These are phyloP conservation scores for Trametes meyenii DNA, from an alignment of 768 basidiomycete genomes.

Conservation along the genomic window DNA sequence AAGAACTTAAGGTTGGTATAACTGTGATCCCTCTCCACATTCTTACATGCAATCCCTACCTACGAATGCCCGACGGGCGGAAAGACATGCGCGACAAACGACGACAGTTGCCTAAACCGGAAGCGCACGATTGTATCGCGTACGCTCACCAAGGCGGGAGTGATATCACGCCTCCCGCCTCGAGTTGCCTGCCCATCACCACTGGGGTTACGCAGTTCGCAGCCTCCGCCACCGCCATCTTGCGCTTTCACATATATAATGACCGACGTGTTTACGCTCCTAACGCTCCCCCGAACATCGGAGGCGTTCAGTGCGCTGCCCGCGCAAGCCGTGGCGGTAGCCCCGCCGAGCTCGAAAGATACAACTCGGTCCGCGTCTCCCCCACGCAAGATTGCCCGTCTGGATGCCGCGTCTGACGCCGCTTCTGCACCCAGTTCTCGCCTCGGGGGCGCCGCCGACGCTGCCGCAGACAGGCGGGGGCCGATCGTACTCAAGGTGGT, in stretches of 20 bases:
- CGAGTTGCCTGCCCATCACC: no score
- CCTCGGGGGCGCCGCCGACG: constrained; percentile 23
- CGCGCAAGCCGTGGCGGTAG: constrained; percentile 11
- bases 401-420: constrained; percentile 68
- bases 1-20: no score
- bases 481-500: constrained; percentile 52
- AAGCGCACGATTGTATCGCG: constrained; percentile 10
- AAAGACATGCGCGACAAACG: background rate
- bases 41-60: background rate
- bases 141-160: background rate
- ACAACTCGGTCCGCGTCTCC: constrained; percentile 52
- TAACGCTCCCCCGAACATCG: constrained; percentile 29
- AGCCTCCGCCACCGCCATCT: background rate
- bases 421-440: constrained; percentile 61
- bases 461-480: constrained; percentile 28
- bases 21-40: background rate
- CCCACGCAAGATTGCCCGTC: constrained; percentile 68
- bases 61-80: background rate
- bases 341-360: constrained; percentile 28
- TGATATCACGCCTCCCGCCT: constrained; percentile 8
- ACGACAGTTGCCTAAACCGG: constrained; percentile 9
- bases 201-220: background rate
- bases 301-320: constrained; percentile 29
- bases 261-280: constrained; percentile 30
- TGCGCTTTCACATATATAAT: constrained; percentile 2